These are phyloP conservation scores for Parachlorella kessleri DNA, from an alignment of 139 green algal species.

Conservation along the genomic window DNA sequence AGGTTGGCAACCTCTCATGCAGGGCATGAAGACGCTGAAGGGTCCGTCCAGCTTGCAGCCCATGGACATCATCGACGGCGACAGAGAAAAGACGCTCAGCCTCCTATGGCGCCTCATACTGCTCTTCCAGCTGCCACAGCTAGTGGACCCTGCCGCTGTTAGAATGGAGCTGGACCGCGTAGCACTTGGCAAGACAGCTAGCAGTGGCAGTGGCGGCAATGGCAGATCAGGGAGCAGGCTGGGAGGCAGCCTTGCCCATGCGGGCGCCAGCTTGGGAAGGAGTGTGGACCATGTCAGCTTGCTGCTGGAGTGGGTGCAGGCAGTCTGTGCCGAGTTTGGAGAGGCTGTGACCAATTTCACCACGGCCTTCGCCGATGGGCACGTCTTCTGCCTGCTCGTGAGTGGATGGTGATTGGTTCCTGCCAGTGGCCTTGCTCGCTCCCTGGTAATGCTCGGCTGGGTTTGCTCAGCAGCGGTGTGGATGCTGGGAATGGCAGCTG, in stretches of 20 bases:
- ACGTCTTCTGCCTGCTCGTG: conserved; percentile 78
- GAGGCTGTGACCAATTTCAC: conserved; percentile 63
- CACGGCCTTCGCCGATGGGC: conserved; percentile 71
- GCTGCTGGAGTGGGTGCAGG: conserved; percentile 77
- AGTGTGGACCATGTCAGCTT: conserved; percentile 8
- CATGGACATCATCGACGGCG: conserved; percentile 65
- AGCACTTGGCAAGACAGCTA: background rate
- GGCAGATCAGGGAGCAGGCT: background rate
- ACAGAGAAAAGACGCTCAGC: conserved; percentile 58
- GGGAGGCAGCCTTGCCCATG: background rate
- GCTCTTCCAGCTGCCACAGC: conserved; percentile 46
- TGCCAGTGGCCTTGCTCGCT: no score
- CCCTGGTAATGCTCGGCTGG: no score
- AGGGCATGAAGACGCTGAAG: background rate
- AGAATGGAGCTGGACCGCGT: conserved; percentile 44
- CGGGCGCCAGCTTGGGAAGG: background rate
- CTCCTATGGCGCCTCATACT: conserved; percentile 65
- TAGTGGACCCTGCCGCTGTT: conserved; percentile 28
- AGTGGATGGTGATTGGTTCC: conserved; percentile 2
- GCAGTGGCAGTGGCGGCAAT: background rate
- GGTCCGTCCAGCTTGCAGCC: conserved; percentile 7
- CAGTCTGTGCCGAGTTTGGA: conserved; percentile 58
- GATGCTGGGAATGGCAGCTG: no score
- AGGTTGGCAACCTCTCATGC: background rate
- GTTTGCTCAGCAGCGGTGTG: no score